Evolutionary conservation across 108 stramenopile species (phyloP).

Genomic region (Asterionellopsis glacialis): DNA sequence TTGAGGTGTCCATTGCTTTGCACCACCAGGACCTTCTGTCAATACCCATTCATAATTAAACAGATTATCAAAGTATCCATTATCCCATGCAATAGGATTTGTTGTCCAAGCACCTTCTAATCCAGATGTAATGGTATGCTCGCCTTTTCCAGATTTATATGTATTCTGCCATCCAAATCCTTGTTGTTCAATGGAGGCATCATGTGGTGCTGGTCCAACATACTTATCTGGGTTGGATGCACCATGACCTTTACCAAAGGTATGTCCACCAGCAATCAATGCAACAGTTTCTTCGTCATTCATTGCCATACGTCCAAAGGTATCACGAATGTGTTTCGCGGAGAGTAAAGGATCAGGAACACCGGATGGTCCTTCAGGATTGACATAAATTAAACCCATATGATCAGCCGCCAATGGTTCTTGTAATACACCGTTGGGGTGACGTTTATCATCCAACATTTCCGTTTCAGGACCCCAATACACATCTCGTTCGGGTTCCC

Average conservation of each 20-base stretch:
- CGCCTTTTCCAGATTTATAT: constrained; percentile 46
- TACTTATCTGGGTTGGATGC: constrained; percentile 45
- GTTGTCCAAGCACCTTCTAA: constrained; percentile 76
- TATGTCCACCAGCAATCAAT: constrained; percentile 78
- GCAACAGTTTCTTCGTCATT: constrained; percentile 77
- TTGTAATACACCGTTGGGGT: constrained; percentile 32
- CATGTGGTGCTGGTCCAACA: constrained; percentile 74
- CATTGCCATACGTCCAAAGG: constrained; percentile 76
- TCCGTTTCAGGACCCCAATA: constrained; percentile 68
- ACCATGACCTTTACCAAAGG: constrained; percentile 79
- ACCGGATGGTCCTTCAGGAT: constrained; percentile 75
- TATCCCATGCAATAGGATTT: constrained; percentile 65
- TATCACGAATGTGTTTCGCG: constrained; percentile 71
- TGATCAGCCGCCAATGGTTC: constrained; percentile 71
- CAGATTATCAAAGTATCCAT: constrained; percentile 62
- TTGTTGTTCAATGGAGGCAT: constrained; percentile 55
- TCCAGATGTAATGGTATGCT: constrained; percentile 66
- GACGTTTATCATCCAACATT: constrained; percentile 56
- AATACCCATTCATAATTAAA: constrained; percentile 69
- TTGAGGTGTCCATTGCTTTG: constrained; percentile 63
- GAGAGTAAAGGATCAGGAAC: constrained; percentile 59
- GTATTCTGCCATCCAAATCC: constrained; percentile 70
- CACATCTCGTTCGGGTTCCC: constrained; percentile 45
- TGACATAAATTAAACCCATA: constrained; percentile 84
- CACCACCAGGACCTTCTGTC: constrained; percentile 67